Evolutionary conservation across 805 yeast genomes (phyloP), one percentile per base, ranked within the genome.

Genomic region (Candida ficus): DNA sequence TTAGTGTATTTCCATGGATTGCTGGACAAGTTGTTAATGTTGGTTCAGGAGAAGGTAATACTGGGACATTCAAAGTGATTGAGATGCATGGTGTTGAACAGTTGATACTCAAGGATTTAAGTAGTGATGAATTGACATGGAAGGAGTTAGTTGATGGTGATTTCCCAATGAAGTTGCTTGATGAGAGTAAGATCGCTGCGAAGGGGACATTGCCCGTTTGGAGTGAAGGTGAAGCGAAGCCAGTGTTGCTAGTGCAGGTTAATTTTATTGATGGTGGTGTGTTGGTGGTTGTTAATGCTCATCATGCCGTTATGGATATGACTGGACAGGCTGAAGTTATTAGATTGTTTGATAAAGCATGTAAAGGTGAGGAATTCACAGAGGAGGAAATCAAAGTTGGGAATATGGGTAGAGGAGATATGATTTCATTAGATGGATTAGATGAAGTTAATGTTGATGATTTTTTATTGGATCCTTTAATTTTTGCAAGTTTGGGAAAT

Each of bases 281-380:
- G 5, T 25, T 33, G 10, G 9, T 33, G 14, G 25, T 29, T 5
- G 23, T 33, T 18, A 33, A 33, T 17, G 36, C 17, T 5, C 36
- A 33, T 4, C 36, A 33, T 25, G 36, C 36, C 10, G 29, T 17
- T 7, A 25, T 33, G 36, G 36, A 33, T 25, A 33, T 33, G 36
- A 10, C 29, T 13, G 29, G 36, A 3, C 36, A 33, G n/a, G 29
- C 29, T 5, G 36, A 33, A 25, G 8, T 33, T 3, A 33, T 33
- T 17, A 16, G 36, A 7, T 14, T 33, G 9, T 25, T 22, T 6
- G 9, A 33, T 25, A 33, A 33, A 16, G 29, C 29, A 3, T 33
- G 36, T 11, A 22, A 33, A 7, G 29, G 29, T 7, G 29, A 33
- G 25, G 29, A 25, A 6, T 25, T 25, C 14, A 33, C 36, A 5